Conservation (phyloP, 1,284 basidiomycete species). For the Phylloporus sp. region DNA sequence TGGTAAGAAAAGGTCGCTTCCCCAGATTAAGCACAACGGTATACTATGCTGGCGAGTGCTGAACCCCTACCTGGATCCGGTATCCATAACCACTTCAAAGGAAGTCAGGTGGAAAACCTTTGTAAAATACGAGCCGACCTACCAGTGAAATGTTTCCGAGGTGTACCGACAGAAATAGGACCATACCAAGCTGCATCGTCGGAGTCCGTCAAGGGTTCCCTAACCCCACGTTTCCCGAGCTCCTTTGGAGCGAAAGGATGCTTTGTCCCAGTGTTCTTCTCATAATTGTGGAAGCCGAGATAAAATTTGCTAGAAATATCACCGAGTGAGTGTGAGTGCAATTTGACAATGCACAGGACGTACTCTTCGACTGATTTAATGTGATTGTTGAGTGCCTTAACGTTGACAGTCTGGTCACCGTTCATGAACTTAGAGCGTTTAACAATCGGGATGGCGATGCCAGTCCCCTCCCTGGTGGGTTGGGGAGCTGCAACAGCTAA, state of each 20-base stretch:
- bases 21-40: neutral
- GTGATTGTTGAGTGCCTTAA: conserved; percentile 14
- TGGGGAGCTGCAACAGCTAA: conserved; percentile 17
- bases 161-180: conserved; percentile 38
- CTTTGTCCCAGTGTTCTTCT: conserved; percentile 16
- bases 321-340: neutral
- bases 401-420: conserved; percentile 16
- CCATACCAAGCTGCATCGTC: conserved; percentile 33
- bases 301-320: conserved; percentile 14
- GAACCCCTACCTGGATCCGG: conserved; percentile 30
- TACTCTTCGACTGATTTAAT: conserved; percentile 14
- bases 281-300: conserved; percentile 13
- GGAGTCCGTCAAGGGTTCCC: conserved; percentile 25
- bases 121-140: neutral
- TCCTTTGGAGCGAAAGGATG: conserved; percentile 9
- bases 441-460: conserved; percentile 14
- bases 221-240: neutral
- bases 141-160: conserved; percentile 26
- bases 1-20: neutral
- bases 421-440: conserved; percentile 17
- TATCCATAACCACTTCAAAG: conserved; percentile 42
- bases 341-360: neutral
- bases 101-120: neutral
- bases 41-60: too few species aligned
- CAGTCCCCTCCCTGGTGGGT: neutral